Conservation (phyloP, 345 rosid genomes). For the Carallia pectinifolia region DNA sequence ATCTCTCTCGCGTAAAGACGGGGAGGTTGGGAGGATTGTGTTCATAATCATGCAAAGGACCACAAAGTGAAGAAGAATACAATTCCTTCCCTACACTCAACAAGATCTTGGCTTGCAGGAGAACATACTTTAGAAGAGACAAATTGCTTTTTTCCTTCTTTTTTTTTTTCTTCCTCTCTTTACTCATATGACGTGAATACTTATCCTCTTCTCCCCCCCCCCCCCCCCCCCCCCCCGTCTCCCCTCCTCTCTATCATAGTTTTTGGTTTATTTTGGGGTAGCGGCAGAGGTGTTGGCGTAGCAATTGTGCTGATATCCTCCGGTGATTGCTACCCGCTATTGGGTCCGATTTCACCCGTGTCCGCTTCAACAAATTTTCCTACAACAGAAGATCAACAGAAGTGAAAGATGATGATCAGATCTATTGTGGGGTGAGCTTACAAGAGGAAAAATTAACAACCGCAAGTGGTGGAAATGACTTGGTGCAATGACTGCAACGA, state of each 20-base stretch:
- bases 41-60: constrained; percentile 12
- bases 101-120: constrained; percentile 37
- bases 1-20: constrained; percentile 2
- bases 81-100: constrained; percentile 57
- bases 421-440: constrained; percentile 35
- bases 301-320: no score
- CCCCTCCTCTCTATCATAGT: constrained; percentile 19
- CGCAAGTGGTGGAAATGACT: constrained; percentile 46
- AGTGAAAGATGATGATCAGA: constrained; percentile 15
- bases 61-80: constrained; percentile 50
- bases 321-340: no score
- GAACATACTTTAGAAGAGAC: constrained; percentile 43
- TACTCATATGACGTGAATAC: constrained; percentile 13
- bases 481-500: constrained; percentile 87
- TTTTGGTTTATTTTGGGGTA: constrained; percentile 38
- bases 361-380: no score
- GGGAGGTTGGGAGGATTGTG: constrained; percentile 16
- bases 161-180: constrained; percentile 17
- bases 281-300: not conserved
- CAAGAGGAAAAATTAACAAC: constrained; percentile 17
- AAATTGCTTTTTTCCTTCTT: constrained; percentile 34
- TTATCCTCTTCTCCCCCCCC: not conserved
- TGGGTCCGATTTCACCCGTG: no score
- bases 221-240: no score
- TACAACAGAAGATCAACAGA: constrained; percentile 7